These are phyloP conservation scores for Angomonas deanei DNA, from an alignment of 208 protist species.

Conservation along the genomic window DNA sequence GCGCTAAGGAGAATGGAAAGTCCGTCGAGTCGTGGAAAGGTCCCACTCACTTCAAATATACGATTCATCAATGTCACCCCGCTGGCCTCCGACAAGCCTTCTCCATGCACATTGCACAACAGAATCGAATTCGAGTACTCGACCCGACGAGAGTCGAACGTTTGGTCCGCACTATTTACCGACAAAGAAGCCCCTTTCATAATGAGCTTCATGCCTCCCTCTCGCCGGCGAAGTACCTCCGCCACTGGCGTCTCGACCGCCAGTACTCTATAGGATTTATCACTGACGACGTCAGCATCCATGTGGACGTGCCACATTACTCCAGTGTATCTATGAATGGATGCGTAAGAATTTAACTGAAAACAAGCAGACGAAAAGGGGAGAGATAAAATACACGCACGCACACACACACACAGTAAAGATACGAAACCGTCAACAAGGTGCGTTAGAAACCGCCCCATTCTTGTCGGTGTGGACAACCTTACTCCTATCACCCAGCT, in stretches of 20 bases:
- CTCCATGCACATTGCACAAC: slow-evolving; percentile 15
- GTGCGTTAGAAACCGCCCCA: too few relatives aligned
- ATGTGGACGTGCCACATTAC: too few relatives aligned
- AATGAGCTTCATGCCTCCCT: slow-evolving; percentile 12
- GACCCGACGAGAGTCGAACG: slow-evolving; percentile 42
- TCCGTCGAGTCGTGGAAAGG: not conserved
- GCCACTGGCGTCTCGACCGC: too few relatives aligned
- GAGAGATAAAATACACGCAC: too few relatives aligned
- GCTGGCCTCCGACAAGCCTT: not conserved
- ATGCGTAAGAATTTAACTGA: slow-evolving; percentile 12
- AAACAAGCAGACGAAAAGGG: slow-evolving; percentile 38
- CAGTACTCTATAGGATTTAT: too few relatives aligned
- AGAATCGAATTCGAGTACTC: slow-evolving; percentile 83
- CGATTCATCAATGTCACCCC: not conserved
- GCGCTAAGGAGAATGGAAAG: not conserved
- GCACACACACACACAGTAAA: too few relatives aligned
- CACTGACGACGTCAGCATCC: too few relatives aligned
- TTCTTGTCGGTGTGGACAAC: too few relatives aligned
- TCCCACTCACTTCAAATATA: not conserved
- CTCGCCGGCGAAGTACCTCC: not conserved
- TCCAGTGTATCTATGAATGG: not conserved
- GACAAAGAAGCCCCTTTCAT: slow-evolving; percentile 45
- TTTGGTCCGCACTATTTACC: slow-evolving; percentile 4
- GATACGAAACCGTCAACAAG: too few relatives aligned
- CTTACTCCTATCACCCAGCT: too few relatives aligned